Base-by-base conservation (phyloP, 306 rosid genomes). In the Delonix regia region DNA sequence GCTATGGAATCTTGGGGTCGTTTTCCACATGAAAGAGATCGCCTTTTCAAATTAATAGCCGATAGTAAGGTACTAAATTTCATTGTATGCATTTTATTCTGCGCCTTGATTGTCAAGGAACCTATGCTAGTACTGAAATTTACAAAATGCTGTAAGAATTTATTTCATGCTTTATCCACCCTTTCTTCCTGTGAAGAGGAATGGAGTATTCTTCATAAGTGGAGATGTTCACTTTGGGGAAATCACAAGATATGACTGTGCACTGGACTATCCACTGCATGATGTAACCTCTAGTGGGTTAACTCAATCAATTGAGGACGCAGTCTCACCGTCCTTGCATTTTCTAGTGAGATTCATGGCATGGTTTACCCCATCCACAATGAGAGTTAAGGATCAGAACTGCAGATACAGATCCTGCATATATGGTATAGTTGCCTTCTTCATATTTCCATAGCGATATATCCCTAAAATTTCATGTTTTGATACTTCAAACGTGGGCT, bases 191-290 rank as follows among this genome's bases (percentile, higher is more conserved):
- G 74, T 63, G 71, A 84, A 93, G 97, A 88, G 96, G 78, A 76
- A 81, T 41, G 96, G 93, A 77, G 90, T 87, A 53, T 48, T 90
- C 84, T 93, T 93, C 67, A 85, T 90, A 39, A 93, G 97, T 48
- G 97, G 97, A 56, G 97, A 93, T 84, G 97, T 93, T 85, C 97
- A 93, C 86, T 93, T 90, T 61, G 96, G 96, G 80, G 96, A 93
- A 85, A 86, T 93, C 67, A 78, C 94, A 33, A 88, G 90, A 78
- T 89, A 86, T 83, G 97, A 92, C 77, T 92, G 97, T 70, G 94
- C 89, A 21, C 36, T 86, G 75, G 89, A 82, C 85, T 93, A 90
- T 77, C 91, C 96, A 57, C 83, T 93, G 28, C 90, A 86, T 86
- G 97, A 90, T 69, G 64, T 90, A 78, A 93, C 97, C 79, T 81